Conservation (phyloP, 805 yeast species). For the Cyberlindnera amylophila region DNA sequence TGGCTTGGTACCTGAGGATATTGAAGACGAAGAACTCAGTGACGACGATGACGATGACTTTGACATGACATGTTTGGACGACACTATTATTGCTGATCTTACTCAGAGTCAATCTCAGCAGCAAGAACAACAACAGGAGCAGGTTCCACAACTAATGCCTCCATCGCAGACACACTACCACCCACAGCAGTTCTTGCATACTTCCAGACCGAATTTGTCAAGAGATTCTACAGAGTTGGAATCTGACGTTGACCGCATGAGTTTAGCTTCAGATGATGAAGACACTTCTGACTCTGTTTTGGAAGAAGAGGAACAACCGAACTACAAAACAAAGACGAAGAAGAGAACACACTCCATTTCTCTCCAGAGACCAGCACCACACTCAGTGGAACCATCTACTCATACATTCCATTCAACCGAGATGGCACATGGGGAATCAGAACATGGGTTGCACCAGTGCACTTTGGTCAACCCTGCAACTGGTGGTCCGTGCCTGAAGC, state of each 20-base stretch:
- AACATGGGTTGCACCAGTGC: conserved; percentile 43
- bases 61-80: conserved; percentile 14
- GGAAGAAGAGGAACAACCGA: conserved; percentile 23
- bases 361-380: conserved; percentile 1
- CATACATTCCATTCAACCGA: background rate
- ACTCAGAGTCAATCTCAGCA: conserved; percentile 1
- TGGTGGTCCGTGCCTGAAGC: conserved; percentile 64
- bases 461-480: conserved; percentile 56
- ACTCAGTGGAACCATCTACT: background rate
- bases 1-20: conserved; percentile 23
- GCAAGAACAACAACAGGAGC: background rate
- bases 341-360: conserved; percentile 4
- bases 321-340: conserved; percentile 3
- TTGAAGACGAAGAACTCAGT: conserved; percentile 26
- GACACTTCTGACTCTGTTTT: conserved; percentile 25
- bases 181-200: conserved; percentile 5
- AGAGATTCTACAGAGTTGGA: conserved; percentile 31
- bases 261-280: conserved; percentile 34
- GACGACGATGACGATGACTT: conserved; percentile 24
- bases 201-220: conserved; percentile 6
- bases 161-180: conserved; percentile 4
- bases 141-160: conserved; percentile 10
- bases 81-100: conserved; percentile 2
- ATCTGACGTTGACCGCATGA: conserved; percentile 42
- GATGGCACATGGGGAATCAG: too few species aligned